Base-by-base conservation (phyloP, 2,329 filamentous ascomycete species). In the Microdochium bolleyi region DNA sequence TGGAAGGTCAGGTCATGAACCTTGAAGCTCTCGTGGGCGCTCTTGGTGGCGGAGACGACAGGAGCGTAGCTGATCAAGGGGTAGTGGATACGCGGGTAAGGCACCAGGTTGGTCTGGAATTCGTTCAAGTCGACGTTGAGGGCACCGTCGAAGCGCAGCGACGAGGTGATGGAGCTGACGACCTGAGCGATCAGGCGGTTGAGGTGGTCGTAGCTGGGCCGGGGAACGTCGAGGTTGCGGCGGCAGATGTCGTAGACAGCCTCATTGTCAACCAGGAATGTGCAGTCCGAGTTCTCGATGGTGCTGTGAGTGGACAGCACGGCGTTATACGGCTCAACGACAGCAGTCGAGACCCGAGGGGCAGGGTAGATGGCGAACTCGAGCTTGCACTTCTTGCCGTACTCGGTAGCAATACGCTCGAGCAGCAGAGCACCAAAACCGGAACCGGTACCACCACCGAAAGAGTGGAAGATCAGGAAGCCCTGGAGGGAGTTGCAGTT, bases 1-100 rank as follows among this genome's bases (percentile, higher is more conserved):
- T 87, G 84, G 73, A 87, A 83, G 65, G 84, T 88, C 58, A 88
- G 73, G 60, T 94, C 89, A 57, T 83, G 80, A 52, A 91, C 85
- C 78, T 89, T 90, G 83, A 92, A 92, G 76, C 87, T 89, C 77
- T 94, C 89, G 67, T 94, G 89, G 49, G 84, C 82, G 70, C 87
- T 89, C 80, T 88, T 89, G 75, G 80, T 77, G 54, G 83, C 82
- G 22, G 84, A 87, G 58, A 88, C 77, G 61, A 88, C 84, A 30
- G 84, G 84, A 11, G 85, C 83, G 65, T 88, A 88, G 73, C 81
- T 85, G 73, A 88, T 86, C 49, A 88, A 72, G 51, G 85, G 85
- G 70, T 87, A 88, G 75, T 88, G 84, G 60, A 88, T 88, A 68
- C 84, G 83, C 34, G 84, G 84, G 70, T 85, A 88, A 24, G 84